Evolutionary conservation across 1,284 basidiomycete genomes (phyloP), one percentile per base, ranked within the genome.

Genomic region (Lentinula novae-zelandiae): DNA sequence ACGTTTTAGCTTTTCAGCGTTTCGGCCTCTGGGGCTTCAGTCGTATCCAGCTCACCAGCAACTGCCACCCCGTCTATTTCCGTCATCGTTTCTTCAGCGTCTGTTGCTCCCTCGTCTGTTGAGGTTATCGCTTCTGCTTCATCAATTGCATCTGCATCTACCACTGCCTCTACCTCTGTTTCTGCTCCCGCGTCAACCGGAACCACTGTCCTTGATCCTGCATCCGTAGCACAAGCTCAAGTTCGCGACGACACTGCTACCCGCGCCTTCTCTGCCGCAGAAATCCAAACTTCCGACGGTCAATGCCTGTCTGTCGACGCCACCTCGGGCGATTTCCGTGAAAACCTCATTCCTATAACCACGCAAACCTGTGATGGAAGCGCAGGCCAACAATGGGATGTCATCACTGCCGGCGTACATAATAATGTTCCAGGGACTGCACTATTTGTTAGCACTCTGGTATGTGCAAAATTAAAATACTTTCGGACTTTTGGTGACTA

Each of bases 361-460:
- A 38, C 36, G 36, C 53, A 55, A 17, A 36, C 58, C 27, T 66
- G 65, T 52, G 51, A 64, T 51, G 65, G 65, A 13, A 64, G 63
- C 50, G 53, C 50, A 6, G 52, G 44, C 33, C 63, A 66, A 48
- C 55, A 66, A 50, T 66, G 61, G 53, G 65, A 66, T 36, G 53
- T 66, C 8, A 66, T 66, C n/a, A 66, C 65, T 10, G 52, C 57
- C 17, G 65, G 65, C 38, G 62, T 62, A 46, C 63, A 66, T 36
- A 60, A 66, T 17, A 61, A 63, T 20, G 57, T 60, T 31, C 51
- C 56, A 27, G 63, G 63, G 12, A 58, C 53, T 38, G 62, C 63
- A n/a, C 58, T 64, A 7, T 57, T 66, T 42, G 65, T 65, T 48
- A 66, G 63, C 58, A 54, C 63, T 53, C 38, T 62, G 63, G 63